Conservation (phyloP, 768 basidiomycete species). For the Trametes sanguinea region DNA sequence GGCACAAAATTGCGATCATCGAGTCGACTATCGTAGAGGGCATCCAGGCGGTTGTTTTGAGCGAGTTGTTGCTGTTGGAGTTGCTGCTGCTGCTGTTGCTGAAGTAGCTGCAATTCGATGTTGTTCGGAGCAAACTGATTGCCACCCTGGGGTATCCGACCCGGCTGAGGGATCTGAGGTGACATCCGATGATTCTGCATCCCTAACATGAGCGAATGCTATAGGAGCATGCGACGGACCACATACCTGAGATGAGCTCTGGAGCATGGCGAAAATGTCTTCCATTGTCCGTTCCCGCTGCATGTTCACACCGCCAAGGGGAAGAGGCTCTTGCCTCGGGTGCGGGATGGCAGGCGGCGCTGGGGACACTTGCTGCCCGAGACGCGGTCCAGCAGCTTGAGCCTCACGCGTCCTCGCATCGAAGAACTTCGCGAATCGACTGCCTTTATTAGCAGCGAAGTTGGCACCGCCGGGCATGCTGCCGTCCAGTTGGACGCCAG, state of each 20-base stretch:
- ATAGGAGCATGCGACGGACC: neutral
- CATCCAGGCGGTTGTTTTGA: conserved; percentile 56
- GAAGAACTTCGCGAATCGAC: conserved; percentile 87
- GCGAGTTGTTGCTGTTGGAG: conserved; percentile 41
- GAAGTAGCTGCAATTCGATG: conserved; percentile 41
- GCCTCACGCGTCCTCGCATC: conserved; percentile 61
- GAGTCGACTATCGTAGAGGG: conserved; percentile 70
- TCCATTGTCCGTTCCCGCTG: conserved; percentile 65
- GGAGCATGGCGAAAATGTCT: conserved; percentile 81
- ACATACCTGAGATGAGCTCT: conserved; percentile 72
- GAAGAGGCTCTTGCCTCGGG: conserved; percentile 44
- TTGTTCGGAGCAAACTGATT: conserved; percentile 29
- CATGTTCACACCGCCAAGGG: conserved; percentile 39
- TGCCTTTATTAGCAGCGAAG: conserved; percentile 64
- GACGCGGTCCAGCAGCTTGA: conserved; percentile 36
- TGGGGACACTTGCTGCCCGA: conserved; percentile 40
- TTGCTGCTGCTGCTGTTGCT: conserved; percentile 45
- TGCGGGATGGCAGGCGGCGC: conserved; percentile 40
- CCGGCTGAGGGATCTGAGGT: conserved; percentile 27
- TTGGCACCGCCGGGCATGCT: conserved; percentile 40
- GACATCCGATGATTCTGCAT: conserved; percentile 28
- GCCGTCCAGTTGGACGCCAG: conserved; percentile 22
- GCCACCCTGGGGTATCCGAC: conserved; percentile 29
- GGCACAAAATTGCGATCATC: conserved; percentile 81
- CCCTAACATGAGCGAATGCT: neutral